Conservation (phyloP, 2,329 filamentous ascomycete species). For the Alternaria sp. region DNA sequence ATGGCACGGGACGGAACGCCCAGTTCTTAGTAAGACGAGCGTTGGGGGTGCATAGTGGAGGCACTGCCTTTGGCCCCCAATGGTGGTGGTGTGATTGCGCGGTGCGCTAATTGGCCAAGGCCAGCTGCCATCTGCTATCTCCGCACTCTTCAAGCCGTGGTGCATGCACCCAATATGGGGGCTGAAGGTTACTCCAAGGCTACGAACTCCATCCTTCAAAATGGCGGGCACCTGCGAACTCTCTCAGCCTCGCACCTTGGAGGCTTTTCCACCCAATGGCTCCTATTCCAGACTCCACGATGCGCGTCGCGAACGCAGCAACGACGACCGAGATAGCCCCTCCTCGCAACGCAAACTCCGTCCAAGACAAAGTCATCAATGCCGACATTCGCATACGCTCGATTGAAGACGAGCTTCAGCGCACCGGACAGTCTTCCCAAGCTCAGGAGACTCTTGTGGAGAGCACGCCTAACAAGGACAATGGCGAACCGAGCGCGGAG, state of each 20-base stretch:
- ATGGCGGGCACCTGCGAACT: slow-evolving; percentile 25
- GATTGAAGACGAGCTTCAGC: slow-evolving; percentile 20
- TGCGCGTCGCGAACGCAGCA: slow-evolving; percentile 19
- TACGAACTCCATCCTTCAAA: slow-evolving; percentile 15
- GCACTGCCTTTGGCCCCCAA: slow-evolving; percentile 27
- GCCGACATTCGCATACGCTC: slow-evolving; percentile 33
- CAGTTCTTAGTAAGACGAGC: not conserved
- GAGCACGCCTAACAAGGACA: not conserved
- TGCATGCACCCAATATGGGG: slow-evolving; percentile 32
- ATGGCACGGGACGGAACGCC: not conserved
- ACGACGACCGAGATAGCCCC: slow-evolving; percentile 21
- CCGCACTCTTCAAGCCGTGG: slow-evolving; percentile 5
- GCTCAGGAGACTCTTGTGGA: not conserved
- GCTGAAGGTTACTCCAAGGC: slow-evolving; percentile 24
- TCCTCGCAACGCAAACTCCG: slow-evolving; percentile 18
- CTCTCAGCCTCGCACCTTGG: slow-evolving; percentile 12
- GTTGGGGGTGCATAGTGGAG: not conserved
- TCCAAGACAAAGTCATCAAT: slow-evolving; percentile 31
- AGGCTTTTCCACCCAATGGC: slow-evolving; percentile 11
- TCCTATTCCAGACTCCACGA: slow-evolving; percentile 4
- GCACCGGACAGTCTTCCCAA: not conserved
- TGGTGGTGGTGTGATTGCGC: not conserved
- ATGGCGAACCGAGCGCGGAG: slow-evolving; percentile 3
- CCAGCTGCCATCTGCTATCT: not conserved
- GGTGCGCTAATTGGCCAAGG: not conserved